A percentile compares a stretch with the other conserved stretches of the same genome.
phyloP scores from a whole-genome alignment of 106 monocot species.

The Acorus calamus region DNA sequence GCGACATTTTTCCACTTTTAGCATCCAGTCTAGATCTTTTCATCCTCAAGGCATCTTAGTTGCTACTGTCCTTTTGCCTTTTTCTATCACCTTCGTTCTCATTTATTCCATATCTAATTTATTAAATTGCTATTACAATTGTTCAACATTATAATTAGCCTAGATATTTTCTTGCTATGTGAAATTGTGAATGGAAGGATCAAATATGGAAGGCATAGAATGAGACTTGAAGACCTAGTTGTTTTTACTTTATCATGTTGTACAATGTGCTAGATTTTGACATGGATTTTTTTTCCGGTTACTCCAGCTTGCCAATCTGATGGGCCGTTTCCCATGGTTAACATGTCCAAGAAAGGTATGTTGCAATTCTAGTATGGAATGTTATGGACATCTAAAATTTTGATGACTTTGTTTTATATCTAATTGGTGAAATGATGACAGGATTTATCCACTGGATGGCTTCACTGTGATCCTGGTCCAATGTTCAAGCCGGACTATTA shows the following conservation, averaged over 20 bases:
- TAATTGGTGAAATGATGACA: neutral
- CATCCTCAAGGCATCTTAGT: too few species aligned
- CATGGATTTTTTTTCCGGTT: neutral
- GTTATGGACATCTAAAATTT: neutral
- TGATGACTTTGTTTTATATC: neutral
- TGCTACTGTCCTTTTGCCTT: neutral
- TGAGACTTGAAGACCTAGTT: too few species aligned
- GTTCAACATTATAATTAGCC: too few species aligned
- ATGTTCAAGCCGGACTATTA: neutral
- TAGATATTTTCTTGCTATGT: too few species aligned
- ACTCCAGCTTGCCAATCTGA: conserved; percentile 7
- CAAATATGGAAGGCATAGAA: too few species aligned
- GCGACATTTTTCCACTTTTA: too few species aligned
- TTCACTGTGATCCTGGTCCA: conserved; percentile 1
- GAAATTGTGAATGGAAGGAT: too few species aligned
- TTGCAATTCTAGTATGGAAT: too few species aligned
- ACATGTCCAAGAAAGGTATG: conserved; percentile 2
- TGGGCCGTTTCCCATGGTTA: neutral
- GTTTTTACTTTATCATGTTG: too few species aligned
- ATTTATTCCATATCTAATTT: neutral
- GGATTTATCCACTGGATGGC: conserved; percentile 4
- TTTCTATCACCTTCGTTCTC: neutral
- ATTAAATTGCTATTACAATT: too few species aligned
- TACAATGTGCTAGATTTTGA: too few species aligned
- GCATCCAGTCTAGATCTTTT: too few species aligned